phyloP scores from a whole-genome alignment of 2,329 filamentous ascomycete genomes.

The Fusarium sulawesiense region DNA sequence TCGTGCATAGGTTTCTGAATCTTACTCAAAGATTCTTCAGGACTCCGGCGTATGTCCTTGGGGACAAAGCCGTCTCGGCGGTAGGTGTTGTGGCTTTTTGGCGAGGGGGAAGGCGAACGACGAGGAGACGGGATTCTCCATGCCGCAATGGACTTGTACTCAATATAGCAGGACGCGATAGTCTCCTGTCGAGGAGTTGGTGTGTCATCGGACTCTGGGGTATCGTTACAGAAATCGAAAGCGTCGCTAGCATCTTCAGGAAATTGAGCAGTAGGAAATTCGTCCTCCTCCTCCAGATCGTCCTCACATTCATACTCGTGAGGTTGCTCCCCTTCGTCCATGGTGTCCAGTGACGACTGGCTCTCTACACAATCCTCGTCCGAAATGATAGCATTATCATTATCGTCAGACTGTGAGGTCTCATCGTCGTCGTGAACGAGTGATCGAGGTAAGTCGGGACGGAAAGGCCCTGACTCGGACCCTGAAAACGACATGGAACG shows the following conservation, averaged over 20 bases:
- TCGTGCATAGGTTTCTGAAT: slow-evolving; percentile 62
- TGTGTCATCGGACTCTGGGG: slow-evolving; percentile 57
- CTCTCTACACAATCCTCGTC: slow-evolving; percentile 60
- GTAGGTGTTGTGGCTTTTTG: slow-evolving; percentile 49
- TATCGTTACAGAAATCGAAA: slow-evolving; percentile 51
- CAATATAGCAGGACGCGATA: slow-evolving; percentile 52
- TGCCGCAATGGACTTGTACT: slow-evolving; percentile 50
- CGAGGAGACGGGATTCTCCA: slow-evolving; percentile 51
- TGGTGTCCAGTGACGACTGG: slow-evolving; percentile 49
- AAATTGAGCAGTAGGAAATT: slow-evolving; percentile 54
- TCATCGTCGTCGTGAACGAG: slow-evolving; percentile 55
- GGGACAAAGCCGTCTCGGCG: slow-evolving; percentile 42
- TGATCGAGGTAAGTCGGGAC: slow-evolving; percentile 47
- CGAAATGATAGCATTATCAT: slow-evolving; percentile 58
- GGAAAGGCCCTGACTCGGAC: slow-evolving; percentile 58
- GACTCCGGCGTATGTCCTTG: slow-evolving; percentile 57
- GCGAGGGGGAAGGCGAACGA: slow-evolving; percentile 51
- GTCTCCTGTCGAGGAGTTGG: slow-evolving; percentile 57
- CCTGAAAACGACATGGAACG: slow-evolving; percentile 65
- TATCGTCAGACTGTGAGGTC: slow-evolving; percentile 59
- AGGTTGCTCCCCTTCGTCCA: slow-evolving; percentile 47
- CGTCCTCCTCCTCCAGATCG: slow-evolving; percentile 49
- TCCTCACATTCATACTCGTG: slow-evolving; percentile 49
- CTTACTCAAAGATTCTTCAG: slow-evolving; percentile 59
- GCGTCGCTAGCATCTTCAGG: slow-evolving; percentile 54